Evolutionary conservation across 2,329 filamentous ascomycete genomes (phyloP).

Genomic region (Neonectria ditissima): DNA sequence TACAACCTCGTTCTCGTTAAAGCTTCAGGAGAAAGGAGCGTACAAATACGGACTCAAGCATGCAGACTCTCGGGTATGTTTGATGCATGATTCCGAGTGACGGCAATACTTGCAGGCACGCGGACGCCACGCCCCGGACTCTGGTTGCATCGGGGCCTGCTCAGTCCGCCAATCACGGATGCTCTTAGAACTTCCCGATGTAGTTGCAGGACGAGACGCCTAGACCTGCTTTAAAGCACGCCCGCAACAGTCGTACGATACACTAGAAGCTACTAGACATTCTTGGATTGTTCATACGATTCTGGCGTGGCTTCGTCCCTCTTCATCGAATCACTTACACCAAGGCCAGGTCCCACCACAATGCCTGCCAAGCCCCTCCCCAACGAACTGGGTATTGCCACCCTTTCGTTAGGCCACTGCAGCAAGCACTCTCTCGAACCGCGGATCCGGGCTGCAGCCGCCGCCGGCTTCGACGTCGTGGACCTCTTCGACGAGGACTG

Average conservation of each 20-base stretch:
- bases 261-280: neutral
- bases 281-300: neutral
- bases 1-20: neutral
- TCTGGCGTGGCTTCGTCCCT: neutral
- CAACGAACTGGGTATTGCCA: slow-evolving; percentile 30
- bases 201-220: too few species aligned
- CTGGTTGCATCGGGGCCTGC: slow-evolving; percentile 12
- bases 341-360: neutral
- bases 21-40: neutral
- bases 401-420: slow-evolving; percentile 27
- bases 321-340: neutral
- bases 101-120: neutral
- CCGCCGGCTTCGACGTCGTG: slow-evolving; percentile 25
- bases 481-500: slow-evolving; percentile 35
- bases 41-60: slow-evolving; percentile 14
- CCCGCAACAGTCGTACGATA: slow-evolving; percentile 13
- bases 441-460: slow-evolving; percentile 24
- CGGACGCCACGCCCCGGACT: slow-evolving; percentile 17
- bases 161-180: slow-evolving; percentile 34
- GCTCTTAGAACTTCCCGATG: too few species aligned
- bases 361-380: slow-evolving; percentile 22
- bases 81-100: neutral
- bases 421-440: slow-evolving; percentile 25
- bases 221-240: slow-evolving; percentile 3
- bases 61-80: neutral